These are phyloP conservation scores for Phytophthora sp. DNA, from an alignment of 352 stramenopile species.

Conservation along the genomic window DNA sequence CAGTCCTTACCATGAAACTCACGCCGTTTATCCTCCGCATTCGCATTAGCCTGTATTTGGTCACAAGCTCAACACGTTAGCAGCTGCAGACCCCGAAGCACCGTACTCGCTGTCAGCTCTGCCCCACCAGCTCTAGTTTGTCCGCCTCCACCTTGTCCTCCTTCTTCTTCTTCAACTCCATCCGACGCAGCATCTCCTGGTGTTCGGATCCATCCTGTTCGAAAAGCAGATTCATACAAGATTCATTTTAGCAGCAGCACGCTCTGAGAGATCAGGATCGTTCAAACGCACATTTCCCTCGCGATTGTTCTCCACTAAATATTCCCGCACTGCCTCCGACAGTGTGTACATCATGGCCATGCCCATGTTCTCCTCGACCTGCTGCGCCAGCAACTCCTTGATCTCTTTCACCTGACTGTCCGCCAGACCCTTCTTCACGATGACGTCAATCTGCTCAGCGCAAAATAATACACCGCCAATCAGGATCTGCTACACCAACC, in stretches of 20 bases:
- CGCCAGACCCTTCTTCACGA: slow-evolving; percentile 80
- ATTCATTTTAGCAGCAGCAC: slow-evolving; percentile 6
- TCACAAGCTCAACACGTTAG: slow-evolving; percentile 16
- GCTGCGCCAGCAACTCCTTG: slow-evolving; percentile 60
- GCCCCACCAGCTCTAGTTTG: slow-evolving; percentile 48
- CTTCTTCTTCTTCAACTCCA: slow-evolving; percentile 83
- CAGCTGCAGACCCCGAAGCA: background rate
- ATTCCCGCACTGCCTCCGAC: slow-evolving; percentile 83
- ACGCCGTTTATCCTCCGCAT: slow-evolving; percentile 32
- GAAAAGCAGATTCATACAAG: slow-evolving; percentile 13
- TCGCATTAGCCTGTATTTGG: slow-evolving; percentile 32
- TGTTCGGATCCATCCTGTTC: slow-evolving; percentile 85
- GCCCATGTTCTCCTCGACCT: slow-evolving; percentile 81
- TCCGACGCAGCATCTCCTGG: slow-evolving; percentile 87
- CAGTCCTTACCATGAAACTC: slow-evolving; percentile 40
- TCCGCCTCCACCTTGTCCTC: slow-evolving; percentile 70
- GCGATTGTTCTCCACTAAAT: slow-evolving; percentile 89
- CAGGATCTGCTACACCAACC: background rate
- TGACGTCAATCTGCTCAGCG: slow-evolving; percentile 59
- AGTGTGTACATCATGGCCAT: slow-evolving; percentile 91
- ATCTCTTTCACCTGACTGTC: slow-evolving; percentile 85
- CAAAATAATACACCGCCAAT: too few species aligned
- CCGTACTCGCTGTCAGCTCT: background rate
- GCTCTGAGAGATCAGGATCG: background rate
- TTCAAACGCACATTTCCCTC: slow-evolving; percentile 72